phyloP scores from a whole-genome alignment of 495 filamentous ascomycete species.

The Penicillium cataractarum region DNA sequence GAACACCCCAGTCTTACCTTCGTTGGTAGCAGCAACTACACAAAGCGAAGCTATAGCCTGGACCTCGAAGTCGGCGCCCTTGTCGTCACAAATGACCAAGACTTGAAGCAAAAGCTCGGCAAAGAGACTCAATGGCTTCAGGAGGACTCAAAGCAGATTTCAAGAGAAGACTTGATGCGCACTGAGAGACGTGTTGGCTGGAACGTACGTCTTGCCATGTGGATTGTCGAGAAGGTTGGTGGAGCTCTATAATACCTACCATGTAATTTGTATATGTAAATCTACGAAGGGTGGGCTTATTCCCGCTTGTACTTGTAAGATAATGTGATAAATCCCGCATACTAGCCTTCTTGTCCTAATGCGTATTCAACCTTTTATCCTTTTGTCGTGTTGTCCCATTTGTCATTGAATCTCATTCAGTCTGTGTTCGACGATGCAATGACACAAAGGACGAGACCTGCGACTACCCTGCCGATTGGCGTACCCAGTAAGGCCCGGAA shows the following conservation, averaged over 20 bases:
- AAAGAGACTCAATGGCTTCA: conserved; percentile 80
- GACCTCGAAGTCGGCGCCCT: conserved; percentile 87
- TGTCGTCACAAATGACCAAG: conserved; percentile 79
- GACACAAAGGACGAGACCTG: neutral
- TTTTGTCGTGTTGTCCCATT: too few species aligned
- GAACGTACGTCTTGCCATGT: conserved; percentile 87
- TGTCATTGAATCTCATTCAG: neutral
- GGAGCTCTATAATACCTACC: conserved; percentile 59
- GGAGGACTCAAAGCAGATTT: conserved; percentile 66
- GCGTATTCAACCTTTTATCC: too few species aligned
- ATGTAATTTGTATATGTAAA: conserved; percentile 17
- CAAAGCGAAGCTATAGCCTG: conserved; percentile 85
- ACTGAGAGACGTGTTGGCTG: conserved; percentile 82
- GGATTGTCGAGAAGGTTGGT: conserved; percentile 76
- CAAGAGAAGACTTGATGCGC: conserved; percentile 73
- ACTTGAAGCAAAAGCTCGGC: conserved; percentile 69
- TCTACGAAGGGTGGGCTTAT: neutral
- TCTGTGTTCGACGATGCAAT: neutral
- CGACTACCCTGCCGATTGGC: neutral
- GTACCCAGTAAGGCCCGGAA: neutral
- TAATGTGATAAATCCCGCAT: too few species aligned
- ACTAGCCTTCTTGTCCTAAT: neutral
- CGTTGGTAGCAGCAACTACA: conserved; percentile 94
- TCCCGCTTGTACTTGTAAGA: conserved; percentile 25
- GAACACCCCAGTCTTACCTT: conserved; percentile 73